These are phyloP conservation scores for Penicillium verhagenii DNA, from an alignment of 495 filamentous ascomycete species.

Conservation along the genomic window DNA sequence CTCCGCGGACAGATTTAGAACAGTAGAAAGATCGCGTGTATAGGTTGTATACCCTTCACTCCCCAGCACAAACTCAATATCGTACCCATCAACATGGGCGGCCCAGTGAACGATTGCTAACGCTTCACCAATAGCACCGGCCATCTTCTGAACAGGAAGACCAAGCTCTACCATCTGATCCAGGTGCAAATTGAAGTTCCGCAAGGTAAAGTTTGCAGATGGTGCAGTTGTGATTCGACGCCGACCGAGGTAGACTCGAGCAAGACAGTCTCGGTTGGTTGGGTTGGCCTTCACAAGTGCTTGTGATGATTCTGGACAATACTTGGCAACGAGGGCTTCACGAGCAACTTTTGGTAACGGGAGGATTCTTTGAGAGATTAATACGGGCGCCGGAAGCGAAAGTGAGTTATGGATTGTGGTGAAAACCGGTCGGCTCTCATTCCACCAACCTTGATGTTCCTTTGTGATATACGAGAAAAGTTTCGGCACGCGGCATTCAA, in stretches of 20 bases:
- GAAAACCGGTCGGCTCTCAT: slow-evolving; percentile 14
- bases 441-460: slow-evolving; percentile 25
- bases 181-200: slow-evolving; percentile 42
- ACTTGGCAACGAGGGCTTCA: slow-evolving; percentile 28
- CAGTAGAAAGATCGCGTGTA: neutral
- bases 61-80: slow-evolving; percentile 49
- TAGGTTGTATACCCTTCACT: slow-evolving; percentile 1
- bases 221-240: slow-evolving; percentile 7
- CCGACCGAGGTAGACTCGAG: slow-evolving; percentile 37
- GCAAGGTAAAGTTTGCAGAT: slow-evolving; percentile 31
- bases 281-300: slow-evolving; percentile 16
- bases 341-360: slow-evolving; percentile 27
- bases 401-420: slow-evolving; percentile 7
- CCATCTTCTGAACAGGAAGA: slow-evolving; percentile 20
- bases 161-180: slow-evolving; percentile 38
- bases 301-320: slow-evolving; percentile 21
- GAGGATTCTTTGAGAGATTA: slow-evolving; percentile 35
- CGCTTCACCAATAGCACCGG: slow-evolving; percentile 36
- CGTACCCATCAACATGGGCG: slow-evolving; percentile 36
- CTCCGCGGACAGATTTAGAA: neutral
- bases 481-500: slow-evolving; percentile 3
- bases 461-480: slow-evolving; percentile 12
- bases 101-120: slow-evolving; percentile 41
- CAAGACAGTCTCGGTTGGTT: slow-evolving; percentile 39
- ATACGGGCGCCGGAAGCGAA: slow-evolving; percentile 23